Conservation (phyloP, 179 eudicot genomes). For the Silene coronaria region DNA sequence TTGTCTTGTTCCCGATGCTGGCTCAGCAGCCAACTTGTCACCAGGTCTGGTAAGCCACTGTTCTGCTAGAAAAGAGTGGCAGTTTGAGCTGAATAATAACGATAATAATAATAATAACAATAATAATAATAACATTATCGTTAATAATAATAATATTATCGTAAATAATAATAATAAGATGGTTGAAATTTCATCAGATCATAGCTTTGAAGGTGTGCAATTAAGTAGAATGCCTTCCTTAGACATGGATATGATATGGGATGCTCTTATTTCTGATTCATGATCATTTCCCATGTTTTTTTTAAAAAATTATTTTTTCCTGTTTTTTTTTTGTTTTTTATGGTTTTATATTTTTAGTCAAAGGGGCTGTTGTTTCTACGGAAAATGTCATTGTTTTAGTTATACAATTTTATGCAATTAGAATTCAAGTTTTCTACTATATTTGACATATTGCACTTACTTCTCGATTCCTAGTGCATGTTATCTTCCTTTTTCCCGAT, state of each 20-base stretch:
- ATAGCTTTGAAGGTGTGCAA: conserved; percentile 49
- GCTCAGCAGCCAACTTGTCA: background rate
- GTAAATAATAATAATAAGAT: conserved; percentile 24
- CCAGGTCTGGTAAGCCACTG: background rate
- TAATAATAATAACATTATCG: too few species aligned
- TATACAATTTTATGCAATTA: background rate
- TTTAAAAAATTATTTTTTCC: background rate
- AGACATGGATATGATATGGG: conserved; percentile 92
- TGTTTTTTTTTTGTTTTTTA: conserved; percentile 3
- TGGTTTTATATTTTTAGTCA: background rate
- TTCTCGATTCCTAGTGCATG: background rate
- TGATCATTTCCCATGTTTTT: conserved; percentile 13
- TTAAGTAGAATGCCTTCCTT: conserved; percentile 92
- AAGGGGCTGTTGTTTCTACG: background rate
- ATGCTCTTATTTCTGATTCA: conserved; percentile 70
- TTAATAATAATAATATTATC: background rate
- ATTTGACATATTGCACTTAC: background rate
- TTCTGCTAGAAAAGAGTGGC: conserved; percentile 29
- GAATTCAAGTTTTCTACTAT: background rate
- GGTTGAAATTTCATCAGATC: conserved; percentile 33
- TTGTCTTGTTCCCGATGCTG: background rate
- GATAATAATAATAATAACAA: conserved; percentile 20
- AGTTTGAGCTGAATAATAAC: conserved; percentile 26
- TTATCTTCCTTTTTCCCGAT: background rate
- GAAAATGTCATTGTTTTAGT: background rate